Percentiles rank a stretch among this genome's conserved stretches.
These are phyloP conservation scores for Salix caprea DNA, from an alignment of 345 rosid species.

Conservation along the genomic window DNA sequence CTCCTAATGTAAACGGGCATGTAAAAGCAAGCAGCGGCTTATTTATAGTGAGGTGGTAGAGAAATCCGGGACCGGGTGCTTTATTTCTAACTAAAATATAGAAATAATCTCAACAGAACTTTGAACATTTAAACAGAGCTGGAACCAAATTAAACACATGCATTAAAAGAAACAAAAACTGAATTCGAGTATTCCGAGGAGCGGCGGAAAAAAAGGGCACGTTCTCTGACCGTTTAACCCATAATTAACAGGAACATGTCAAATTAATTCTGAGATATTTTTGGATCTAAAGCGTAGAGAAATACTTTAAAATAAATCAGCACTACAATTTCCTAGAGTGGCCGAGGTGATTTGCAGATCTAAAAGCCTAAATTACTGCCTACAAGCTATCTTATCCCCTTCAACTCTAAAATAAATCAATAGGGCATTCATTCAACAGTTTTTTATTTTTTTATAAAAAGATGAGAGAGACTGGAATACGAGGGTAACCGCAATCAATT, in stretches of 20 bases:
- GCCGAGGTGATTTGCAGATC: neutral
- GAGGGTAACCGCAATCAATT: neutral
- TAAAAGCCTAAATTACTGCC: neutral
- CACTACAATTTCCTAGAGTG: too few species aligned
- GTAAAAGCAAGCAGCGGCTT: too few species aligned
- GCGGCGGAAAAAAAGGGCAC: slow-evolving; percentile 4
- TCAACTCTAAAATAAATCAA: too few species aligned
- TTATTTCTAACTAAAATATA: neutral
- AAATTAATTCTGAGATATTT: slow-evolving; percentile 9
- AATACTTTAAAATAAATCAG: neutral
- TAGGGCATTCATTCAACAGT: neutral
- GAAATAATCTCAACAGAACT: neutral
- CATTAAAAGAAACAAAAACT: neutral
- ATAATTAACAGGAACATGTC: slow-evolving; percentile 23
- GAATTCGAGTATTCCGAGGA: slow-evolving; percentile 1
- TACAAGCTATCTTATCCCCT: too few species aligned
- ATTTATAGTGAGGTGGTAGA: slow-evolving; percentile 4
- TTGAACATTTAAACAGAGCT: neutral
- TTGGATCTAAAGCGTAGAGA: slow-evolving; percentile 14
- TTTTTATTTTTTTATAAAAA: too few species aligned
- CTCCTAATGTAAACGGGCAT: neutral
- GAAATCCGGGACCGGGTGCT: neutral
- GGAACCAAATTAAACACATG: neutral
- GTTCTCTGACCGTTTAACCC: slow-evolving; percentile 9
- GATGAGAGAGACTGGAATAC: neutral